These are phyloP conservation scores for Rosellinia necatrix DNA, from an alignment of 2,329 filamentous ascomycete genomes.

Conservation along the genomic window DNA sequence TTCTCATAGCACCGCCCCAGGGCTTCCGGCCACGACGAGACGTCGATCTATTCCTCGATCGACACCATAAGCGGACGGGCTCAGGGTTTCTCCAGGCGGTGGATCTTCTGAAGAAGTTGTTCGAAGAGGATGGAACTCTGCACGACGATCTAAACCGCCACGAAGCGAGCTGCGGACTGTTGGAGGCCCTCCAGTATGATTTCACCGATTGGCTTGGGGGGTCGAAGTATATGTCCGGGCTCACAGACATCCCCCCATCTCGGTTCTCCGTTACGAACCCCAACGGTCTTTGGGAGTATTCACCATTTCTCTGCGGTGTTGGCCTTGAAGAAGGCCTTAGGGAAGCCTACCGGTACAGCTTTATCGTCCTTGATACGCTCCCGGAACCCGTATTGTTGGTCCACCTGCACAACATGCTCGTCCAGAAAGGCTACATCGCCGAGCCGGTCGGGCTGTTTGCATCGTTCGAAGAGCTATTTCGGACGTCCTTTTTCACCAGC, in stretches of 20 bases:
- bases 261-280: slow-evolving; percentile 47
- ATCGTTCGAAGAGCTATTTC: slow-evolving; percentile 36
- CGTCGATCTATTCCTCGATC: slow-evolving; percentile 50
- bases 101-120: slow-evolving; percentile 37
- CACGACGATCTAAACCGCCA: slow-evolving; percentile 16
- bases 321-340: slow-evolving; percentile 51
- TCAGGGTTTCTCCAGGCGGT: slow-evolving; percentile 42
- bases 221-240: slow-evolving; percentile 43
- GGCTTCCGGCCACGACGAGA: slow-evolving; percentile 47
- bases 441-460: slow-evolving; percentile 42
- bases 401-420: slow-evolving; percentile 55
- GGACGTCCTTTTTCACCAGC: slow-evolving; percentile 36
- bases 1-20: slow-evolving; percentile 42
- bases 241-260: slow-evolving; percentile 45
- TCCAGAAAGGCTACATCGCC: slow-evolving; percentile 46
- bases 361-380: slow-evolving; percentile 47
- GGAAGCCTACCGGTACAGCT: slow-evolving; percentile 41
- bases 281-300: slow-evolving; percentile 55
- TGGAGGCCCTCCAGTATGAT: slow-evolving; percentile 37
- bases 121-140: slow-evolving; percentile 36
- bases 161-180: slow-evolving; percentile 29
- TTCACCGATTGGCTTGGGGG: slow-evolving; percentile 47
- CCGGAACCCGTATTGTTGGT: slow-evolving; percentile 47
- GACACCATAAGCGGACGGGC: slow-evolving; percentile 36
- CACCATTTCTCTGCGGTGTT: slow-evolving; percentile 53